Evolutionary conservation across 192 early-diverging fungal genomes (phyloP).

Genomic region (Rhizophagus clarus): DNA sequence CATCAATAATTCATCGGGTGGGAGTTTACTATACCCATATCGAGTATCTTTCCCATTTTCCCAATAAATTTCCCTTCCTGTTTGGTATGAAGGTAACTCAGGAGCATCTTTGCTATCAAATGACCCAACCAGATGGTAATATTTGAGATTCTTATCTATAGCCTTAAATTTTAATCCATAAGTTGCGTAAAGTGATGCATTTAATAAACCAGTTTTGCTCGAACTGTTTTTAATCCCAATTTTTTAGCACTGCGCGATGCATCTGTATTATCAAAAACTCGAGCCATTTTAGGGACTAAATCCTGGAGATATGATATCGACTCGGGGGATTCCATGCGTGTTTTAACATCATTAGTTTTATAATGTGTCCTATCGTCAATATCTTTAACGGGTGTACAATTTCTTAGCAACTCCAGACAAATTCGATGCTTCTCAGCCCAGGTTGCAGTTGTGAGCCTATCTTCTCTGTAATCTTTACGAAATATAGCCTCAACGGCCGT

Average conservation of each 20-base stretch:
- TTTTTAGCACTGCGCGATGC: slow-evolving; percentile 26
- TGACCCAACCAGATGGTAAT: slow-evolving; percentile 22
- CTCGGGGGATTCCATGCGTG: not conserved
- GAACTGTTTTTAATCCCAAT: slow-evolving; percentile 14
- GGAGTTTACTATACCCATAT: no score
- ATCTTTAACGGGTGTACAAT: no score
- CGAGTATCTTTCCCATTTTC: no score
- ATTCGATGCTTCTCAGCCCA: no score
- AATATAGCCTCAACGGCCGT: no score
- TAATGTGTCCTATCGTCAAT: not conserved
- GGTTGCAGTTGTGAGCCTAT: no score
- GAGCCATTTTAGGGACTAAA: no score
- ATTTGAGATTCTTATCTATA: slow-evolving; percentile 12
- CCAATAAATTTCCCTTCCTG: no score
- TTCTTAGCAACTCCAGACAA: no score
- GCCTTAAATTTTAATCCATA: slow-evolving; percentile 19
- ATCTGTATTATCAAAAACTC: slow-evolving; percentile 30
- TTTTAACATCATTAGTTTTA: slow-evolving; percentile 23
- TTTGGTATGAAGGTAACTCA: no score
- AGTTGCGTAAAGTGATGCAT: not conserved
- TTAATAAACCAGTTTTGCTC: slow-evolving; percentile 15
- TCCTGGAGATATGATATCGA: slow-evolving; percentile 12
- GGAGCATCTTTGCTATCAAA: slow-evolving; percentile 4
- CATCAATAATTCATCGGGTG: no score
- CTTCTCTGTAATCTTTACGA: no score